Conservation (phyloP, 164 flowering plant species). For the Aristolochia fimbriata region DNA sequence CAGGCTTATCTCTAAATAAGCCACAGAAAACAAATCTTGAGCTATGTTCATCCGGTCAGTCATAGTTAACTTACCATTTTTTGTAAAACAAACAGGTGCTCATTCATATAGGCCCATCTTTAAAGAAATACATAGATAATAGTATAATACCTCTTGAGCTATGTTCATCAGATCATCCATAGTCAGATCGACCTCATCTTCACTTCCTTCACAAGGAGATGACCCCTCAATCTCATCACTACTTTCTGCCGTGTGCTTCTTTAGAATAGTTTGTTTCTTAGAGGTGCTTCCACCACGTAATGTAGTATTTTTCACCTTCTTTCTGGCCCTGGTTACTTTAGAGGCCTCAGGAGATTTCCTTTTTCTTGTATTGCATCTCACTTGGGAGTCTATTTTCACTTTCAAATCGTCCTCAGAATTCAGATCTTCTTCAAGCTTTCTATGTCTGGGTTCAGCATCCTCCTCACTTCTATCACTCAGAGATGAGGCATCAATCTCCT, state of each 20-base stretch:
- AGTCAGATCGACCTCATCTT: slow-evolving; percentile 30
- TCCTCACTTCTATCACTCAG: too few relatives aligned
- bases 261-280: slow-evolving; percentile 7
- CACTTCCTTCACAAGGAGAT: slow-evolving; percentile 18
- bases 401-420: neutral
- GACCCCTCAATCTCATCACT: slow-evolving; percentile 8
- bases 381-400: too few relatives aligned
- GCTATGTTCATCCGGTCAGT: too few relatives aligned
- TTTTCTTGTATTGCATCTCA: too few relatives aligned
- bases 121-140: neutral
- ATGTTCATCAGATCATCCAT: slow-evolving; percentile 56
- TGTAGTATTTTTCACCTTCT: neutral
- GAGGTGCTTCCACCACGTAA: neutral
- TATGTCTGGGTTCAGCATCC: neutral
- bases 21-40: too few relatives aligned
- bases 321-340: neutral
- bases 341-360: neutral
- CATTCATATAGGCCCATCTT: neutral
- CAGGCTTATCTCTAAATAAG: too few relatives aligned
- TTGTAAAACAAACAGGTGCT: too few relatives aligned
- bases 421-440: neutral
- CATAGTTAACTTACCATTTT: too few relatives aligned
- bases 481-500: neutral
- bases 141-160: slow-evolving; percentile 52
- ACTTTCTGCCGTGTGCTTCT: slow-evolving; percentile 3